A percentile compares a stretch with the other conserved stretches of the same genome.
These are phyloP conservation scores for Lavandula angustifolia DNA, from an alignment of 257 asterid genomes.

Conservation along the genomic window DNA sequence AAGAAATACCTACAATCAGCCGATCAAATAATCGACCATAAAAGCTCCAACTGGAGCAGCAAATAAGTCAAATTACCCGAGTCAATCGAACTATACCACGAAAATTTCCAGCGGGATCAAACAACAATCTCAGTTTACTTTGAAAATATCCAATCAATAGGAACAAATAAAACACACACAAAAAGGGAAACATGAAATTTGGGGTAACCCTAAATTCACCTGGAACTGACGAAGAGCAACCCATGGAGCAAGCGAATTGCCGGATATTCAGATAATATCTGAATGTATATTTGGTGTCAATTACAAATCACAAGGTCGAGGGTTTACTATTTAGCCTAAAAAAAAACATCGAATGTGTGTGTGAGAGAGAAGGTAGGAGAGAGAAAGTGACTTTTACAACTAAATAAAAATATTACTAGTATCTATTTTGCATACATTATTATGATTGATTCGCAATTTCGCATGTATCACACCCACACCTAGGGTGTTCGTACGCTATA, in stretches of 20 bases:
- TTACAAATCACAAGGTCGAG: background rate
- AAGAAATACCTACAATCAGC: background rate
- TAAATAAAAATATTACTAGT: too few relatives aligned
- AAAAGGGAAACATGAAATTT: background rate
- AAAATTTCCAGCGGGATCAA: constrained; percentile 9
- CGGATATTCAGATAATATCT: constrained; percentile 17
- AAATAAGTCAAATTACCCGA: constrained; percentile 9
- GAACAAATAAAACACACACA: constrained; percentile 1
- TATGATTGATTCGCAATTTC: too few relatives aligned
- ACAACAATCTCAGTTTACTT: constrained; percentile 4
- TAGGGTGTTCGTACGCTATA: too few relatives aligned
- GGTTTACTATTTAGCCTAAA: background rate
- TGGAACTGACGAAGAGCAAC: constrained; percentile 77
- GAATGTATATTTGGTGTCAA: constrained; percentile 1
- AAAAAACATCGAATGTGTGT: constrained; percentile 8
- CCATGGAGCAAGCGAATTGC: constrained; percentile 52
- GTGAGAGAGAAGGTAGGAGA: background rate
- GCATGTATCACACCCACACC: too few relatives aligned
- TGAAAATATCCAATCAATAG: background rate
- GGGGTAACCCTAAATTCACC: constrained; percentile 53
- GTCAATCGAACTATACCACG: constrained; percentile 10
- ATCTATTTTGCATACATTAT: too few relatives aligned
- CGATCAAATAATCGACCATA: background rate
- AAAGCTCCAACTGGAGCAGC: constrained; percentile 5
- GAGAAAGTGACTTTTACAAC: background rate